phyloP scores from a whole-genome alignment of 2,329 filamentous ascomycete species.

The Apiospora sp. region DNA sequence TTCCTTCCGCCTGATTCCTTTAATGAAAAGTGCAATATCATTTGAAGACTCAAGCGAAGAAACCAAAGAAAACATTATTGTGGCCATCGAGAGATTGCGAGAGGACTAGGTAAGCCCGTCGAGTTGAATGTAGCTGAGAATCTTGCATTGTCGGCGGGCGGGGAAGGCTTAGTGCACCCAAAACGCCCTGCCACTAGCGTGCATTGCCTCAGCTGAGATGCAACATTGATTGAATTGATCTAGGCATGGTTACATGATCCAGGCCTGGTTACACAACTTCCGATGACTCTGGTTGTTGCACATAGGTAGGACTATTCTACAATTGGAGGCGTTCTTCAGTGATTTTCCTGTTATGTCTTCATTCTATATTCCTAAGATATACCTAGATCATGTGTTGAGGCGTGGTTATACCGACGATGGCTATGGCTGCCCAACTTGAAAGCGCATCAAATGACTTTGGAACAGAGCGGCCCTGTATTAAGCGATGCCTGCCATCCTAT shows the following conservation, averaged over 20 bases:
- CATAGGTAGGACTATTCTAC: not conserved
- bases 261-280: slow-evolving; percentile 6
- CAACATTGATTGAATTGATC: not conserved
- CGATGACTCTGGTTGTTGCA: not conserved
- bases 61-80: not conserved
- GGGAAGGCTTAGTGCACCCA: not conserved
- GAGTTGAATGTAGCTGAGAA: not conserved
- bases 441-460: not conserved
- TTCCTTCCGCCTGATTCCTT: not conserved
- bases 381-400: not conserved
- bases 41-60: not conserved
- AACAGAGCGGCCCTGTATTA: not conserved
- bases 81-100: not conserved
- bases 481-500: not conserved
- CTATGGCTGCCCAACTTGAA: not conserved
- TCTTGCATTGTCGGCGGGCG: not conserved
- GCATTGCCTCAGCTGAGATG: slow-evolving; percentile 17
- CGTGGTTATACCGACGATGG: too few relatives aligned
- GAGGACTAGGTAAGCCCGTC: not conserved
- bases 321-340: not conserved
- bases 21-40: not conserved
- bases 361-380: not conserved
- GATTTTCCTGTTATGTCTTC: not conserved
- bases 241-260: not conserved
- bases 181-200: slow-evolving; percentile 4